phyloP scores from a whole-genome alignment of 805 yeast genomes.

The Wickerhamiella sergipiensis region DNA sequence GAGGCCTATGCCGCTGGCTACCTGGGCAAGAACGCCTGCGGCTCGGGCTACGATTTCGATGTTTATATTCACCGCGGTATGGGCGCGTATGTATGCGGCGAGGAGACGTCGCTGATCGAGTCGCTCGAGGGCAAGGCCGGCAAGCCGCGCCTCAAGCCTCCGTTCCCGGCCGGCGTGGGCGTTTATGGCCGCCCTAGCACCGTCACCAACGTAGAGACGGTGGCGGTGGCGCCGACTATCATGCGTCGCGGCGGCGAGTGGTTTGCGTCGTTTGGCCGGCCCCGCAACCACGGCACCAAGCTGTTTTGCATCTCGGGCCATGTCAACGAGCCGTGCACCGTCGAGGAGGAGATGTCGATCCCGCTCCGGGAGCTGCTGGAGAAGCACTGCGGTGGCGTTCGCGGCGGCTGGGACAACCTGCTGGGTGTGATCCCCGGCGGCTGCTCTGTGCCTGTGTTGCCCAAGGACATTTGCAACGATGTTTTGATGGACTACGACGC shows the following conservation, averaged over 20 bases:
- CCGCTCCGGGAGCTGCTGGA: slow-evolving; percentile 72
- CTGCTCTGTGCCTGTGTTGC: slow-evolving; percentile 71
- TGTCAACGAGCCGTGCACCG: slow-evolving; percentile 84
- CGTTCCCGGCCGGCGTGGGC: slow-evolving; percentile 91
- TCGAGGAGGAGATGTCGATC: slow-evolving; percentile 88
- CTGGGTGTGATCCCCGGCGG: slow-evolving; percentile 86
- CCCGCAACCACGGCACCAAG: slow-evolving; percentile 73
- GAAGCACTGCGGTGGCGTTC: slow-evolving; percentile 81
- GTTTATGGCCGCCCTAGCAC: slow-evolving; percentile 84
- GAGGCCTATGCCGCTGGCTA: slow-evolving; percentile 75
- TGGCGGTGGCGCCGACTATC: slow-evolving; percentile 80
- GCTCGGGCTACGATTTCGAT: slow-evolving; percentile 74
- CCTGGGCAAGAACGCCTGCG: slow-evolving; percentile 76
- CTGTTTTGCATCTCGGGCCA: slow-evolving; percentile 80
- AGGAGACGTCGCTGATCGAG: slow-evolving; percentile 82
- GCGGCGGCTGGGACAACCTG: slow-evolving; percentile 87
- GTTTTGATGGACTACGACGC: slow-evolving; percentile 84
- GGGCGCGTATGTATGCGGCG: slow-evolving; percentile 91
- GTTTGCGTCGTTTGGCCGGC: slow-evolving; percentile 76
- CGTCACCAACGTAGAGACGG: slow-evolving; percentile 84
- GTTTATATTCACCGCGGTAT: slow-evolving; percentile 79
- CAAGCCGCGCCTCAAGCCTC: slow-evolving; percentile 86
- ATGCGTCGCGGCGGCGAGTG: slow-evolving; percentile 80
- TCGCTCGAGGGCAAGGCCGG: slow-evolving; percentile 88
- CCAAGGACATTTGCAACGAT: slow-evolving; percentile 49